These are phyloP conservation scores for Ramularia collo-cygni DNA, from an alignment of 2,329 filamentous ascomycete genomes.

Conservation along the genomic window DNA sequence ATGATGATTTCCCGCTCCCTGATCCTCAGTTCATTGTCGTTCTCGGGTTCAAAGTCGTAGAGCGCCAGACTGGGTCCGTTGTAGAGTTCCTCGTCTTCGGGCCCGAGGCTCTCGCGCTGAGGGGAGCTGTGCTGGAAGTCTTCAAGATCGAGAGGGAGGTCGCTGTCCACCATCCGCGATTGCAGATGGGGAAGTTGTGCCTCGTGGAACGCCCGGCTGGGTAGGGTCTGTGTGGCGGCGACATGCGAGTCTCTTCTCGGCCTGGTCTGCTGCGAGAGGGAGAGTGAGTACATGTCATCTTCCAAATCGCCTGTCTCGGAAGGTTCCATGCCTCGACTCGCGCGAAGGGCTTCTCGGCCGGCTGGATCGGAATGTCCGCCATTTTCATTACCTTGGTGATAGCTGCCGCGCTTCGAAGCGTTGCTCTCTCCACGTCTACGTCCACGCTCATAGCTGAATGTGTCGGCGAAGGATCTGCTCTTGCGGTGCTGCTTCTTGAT, in stretches of 20 bases:
- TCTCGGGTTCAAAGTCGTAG: conserved; percentile 91
- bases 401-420: not conserved
- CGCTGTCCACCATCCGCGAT: conserved; percentile 15
- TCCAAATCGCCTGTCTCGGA: conserved; percentile 17
- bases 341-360: conserved; percentile 25
- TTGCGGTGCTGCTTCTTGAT: conserved; percentile 27
- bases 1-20: conserved; percentile 94
- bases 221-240: conserved; percentile 30
- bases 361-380: conserved; percentile 39
- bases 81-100: conserved; percentile 85
- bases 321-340: conserved; percentile 32
- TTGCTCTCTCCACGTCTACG: conserved; percentile 34
- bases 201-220: conserved; percentile 21
- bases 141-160: conserved; percentile 27
- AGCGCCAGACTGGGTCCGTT: conserved; percentile 92
- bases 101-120: conserved; percentile 37
- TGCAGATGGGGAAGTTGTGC: too few species aligned
- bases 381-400: not conserved
- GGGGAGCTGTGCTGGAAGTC: conserved; percentile 15
- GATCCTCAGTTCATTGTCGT: conserved; percentile 90
- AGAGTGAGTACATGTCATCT: too few species aligned
- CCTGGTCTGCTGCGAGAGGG: too few species aligned
- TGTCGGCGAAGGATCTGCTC: conserved; percentile 73
- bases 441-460: conserved; percentile 65
- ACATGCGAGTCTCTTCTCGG: conserved; percentile 51